These are phyloP conservation scores for Fusarium sp. DNA, from an alignment of 2,329 filamentous ascomycete species.

Conservation along the genomic window DNA sequence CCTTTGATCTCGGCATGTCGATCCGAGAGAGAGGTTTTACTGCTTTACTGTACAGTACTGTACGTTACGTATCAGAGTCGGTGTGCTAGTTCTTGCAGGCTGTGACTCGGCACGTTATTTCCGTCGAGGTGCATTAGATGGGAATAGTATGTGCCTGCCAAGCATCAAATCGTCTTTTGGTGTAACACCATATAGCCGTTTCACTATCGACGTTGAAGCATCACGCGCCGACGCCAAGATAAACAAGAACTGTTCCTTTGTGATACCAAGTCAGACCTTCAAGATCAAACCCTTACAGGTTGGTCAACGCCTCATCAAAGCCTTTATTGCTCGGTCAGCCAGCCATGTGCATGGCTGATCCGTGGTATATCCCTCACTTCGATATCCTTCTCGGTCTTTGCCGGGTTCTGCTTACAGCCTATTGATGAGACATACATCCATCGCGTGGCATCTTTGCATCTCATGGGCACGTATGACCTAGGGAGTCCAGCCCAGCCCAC, in stretches of 20 bases:
- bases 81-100: slow-evolving; percentile 17
- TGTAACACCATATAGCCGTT: neutral
- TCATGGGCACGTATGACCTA: slow-evolving; percentile 14
- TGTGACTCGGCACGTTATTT: slow-evolving; percentile 34
- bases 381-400: slow-evolving; percentile 2
- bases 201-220: neutral
- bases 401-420: neutral
- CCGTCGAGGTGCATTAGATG: slow-evolving; percentile 27
- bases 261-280: neutral
- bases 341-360: neutral
- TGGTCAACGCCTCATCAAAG: neutral
- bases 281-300: neutral
- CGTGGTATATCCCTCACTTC: slow-evolving; percentile 8
- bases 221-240: neutral
- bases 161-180: neutral
- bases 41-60: neutral
- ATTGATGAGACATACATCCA: slow-evolving; percentile 22
- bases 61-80: neutral
- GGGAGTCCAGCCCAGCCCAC: slow-evolving; percentile 14
- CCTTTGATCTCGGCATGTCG: slow-evolving; percentile 26
- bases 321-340: neutral
- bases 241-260: neutral
- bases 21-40: slow-evolving; percentile 24
- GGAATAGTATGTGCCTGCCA: neutral
- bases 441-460: slow-evolving; percentile 19